Conservation (phyloP, 176 grass and related monocot species). For the Aegilops speltoides region DNA sequence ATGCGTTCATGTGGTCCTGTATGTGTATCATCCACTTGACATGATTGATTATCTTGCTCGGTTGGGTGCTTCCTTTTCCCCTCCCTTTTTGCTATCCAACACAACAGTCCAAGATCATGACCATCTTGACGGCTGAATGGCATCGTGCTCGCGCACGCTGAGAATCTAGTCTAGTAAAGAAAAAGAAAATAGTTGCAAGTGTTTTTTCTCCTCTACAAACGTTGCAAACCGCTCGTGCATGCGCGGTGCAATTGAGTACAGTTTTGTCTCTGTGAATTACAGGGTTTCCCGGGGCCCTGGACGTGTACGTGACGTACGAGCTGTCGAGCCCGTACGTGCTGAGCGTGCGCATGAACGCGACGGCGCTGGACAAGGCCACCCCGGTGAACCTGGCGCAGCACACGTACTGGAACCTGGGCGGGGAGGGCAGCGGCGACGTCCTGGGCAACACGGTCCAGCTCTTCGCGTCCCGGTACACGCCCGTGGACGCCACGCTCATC, state of each 20-base stretch:
- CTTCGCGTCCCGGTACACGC: conserved; percentile 66
- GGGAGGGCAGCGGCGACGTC: conserved; percentile 61
- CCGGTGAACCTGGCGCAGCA: conserved; percentile 91
- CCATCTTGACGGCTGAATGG: background rate
- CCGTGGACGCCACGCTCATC: conserved; percentile 52
- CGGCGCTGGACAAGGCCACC: conserved; percentile 61
- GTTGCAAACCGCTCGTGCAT: too few species aligned
- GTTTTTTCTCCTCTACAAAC: background rate
- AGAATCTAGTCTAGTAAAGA: background rate
- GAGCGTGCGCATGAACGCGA: conserved; percentile 70
- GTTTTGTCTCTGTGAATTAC: background rate
- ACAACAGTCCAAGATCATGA: background rate
- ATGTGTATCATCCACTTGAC: background rate
- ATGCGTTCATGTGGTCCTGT: background rate
- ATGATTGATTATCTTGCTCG: background rate
- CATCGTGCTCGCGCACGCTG: background rate
- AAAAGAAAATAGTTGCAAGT: background rate
- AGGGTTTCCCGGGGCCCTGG: conserved; percentile 84
- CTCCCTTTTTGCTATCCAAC: background rate
- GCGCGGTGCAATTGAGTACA: background rate
- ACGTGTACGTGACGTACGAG: conserved; percentile 86
- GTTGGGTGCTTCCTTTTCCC: too few species aligned
- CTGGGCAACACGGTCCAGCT: conserved; percentile 70
- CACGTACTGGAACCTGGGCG: conserved; percentile 86
- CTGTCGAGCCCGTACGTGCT: conserved; percentile 58